phyloP scores from a whole-genome alignment of 768 basidiomycete genomes.

The Trametes cinnabarina region DNA sequence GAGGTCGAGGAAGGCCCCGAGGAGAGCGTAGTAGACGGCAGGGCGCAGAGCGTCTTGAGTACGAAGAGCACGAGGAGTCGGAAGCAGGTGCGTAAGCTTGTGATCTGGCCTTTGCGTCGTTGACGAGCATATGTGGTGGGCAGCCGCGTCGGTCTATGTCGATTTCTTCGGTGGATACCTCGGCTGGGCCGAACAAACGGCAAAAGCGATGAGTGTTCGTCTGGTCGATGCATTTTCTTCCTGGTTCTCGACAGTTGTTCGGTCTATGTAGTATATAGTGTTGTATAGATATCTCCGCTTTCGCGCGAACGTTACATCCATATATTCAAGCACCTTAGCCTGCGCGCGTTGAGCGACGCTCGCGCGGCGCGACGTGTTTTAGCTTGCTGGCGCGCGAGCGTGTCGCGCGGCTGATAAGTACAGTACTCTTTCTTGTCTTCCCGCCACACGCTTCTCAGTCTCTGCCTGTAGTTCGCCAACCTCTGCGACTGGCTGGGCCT shows the following conservation, averaged over 20 bases:
- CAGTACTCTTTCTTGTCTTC: too few species aligned
- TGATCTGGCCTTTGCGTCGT: not conserved
- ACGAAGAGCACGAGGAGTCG: conserved; percentile 43
- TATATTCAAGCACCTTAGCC: too few species aligned
- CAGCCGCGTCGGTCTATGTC: conserved; percentile 65
- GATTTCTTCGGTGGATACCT: conserved; percentile 72
- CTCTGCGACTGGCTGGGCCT: too few species aligned
- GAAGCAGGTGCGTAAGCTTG: conserved; percentile 51
- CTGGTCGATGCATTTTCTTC: not conserved
- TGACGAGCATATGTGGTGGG: conserved; percentile 23
- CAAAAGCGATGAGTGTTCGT: conserved; percentile 8
- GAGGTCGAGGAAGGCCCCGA: conserved; percentile 47
- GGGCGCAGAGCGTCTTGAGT: conserved; percentile 61
- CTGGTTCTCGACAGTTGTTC: not conserved
- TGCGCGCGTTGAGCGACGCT: too few species aligned
- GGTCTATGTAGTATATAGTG: not conserved
- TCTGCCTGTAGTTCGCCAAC: too few species aligned
- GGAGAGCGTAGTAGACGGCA: conserved; percentile 43
- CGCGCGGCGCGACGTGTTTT: too few species aligned
- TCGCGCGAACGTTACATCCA: too few species aligned
- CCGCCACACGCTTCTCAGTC: too few species aligned
- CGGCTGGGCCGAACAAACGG: conserved; percentile 28
- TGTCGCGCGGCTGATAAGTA: too few species aligned
- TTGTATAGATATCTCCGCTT: too few species aligned
- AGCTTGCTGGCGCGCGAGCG: too few species aligned